These are phyloP conservation scores for Eragrostis nindensis DNA, from an alignment of 176 grass and related monocot genomes.

Conservation along the genomic window DNA sequence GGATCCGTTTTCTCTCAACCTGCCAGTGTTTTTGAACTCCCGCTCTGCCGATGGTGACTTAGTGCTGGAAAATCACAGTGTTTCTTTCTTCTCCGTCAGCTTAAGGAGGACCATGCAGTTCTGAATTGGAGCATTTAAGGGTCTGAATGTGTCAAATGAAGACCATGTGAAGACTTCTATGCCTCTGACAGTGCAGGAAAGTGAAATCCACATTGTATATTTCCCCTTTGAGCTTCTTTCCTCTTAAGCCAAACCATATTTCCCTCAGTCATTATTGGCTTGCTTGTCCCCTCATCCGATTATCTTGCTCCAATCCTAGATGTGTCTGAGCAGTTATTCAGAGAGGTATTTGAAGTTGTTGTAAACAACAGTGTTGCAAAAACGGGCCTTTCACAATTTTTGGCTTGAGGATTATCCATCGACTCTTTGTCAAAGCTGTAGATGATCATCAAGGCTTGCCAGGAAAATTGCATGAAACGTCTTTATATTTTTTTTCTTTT, in stretches of 20 bases:
- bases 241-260: neutral
- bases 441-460: neutral
- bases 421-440: neutral
- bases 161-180: neutral
- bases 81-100: neutral
- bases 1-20: neutral
- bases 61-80: neutral
- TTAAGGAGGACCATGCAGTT: neutral
- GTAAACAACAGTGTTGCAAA: neutral
- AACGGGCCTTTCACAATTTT: neutral
- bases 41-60: neutral
- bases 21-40: neutral
- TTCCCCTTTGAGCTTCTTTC: neutral
- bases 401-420: neutral
- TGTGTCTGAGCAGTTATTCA: neutral
- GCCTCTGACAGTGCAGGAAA: neutral
- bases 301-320: neutral
- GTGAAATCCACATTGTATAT: neutral
- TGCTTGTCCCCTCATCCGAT: neutral
- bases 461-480: neutral
- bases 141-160: slow-evolving; percentile 1
- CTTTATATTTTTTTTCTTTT: neutral
- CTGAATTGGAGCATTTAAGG: neutral
- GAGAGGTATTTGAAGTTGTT: neutral
- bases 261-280: neutral